Conservation (phyloP, 495 filamentous ascomycete genomes). For the Penicillium macrosclerotiorum region DNA sequence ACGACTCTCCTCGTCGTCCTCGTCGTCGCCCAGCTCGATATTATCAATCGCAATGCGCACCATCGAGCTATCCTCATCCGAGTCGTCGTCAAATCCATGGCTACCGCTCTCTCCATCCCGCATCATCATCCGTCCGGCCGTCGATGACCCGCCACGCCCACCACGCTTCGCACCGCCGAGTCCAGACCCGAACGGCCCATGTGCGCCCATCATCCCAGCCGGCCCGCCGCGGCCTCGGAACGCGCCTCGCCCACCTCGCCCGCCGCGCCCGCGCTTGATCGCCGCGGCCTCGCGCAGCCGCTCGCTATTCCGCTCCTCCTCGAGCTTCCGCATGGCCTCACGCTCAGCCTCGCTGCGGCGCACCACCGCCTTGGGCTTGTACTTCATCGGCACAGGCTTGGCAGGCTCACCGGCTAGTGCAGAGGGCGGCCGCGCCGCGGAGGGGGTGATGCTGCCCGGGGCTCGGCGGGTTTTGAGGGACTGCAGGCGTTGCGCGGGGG, state of each 20-base stretch:
- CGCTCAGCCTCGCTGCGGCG: conserved; percentile 55
- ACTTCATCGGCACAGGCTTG: conserved; percentile 48
- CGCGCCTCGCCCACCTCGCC: conserved; percentile 28
- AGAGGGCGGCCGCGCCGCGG: conserved; percentile 23
- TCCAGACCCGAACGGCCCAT: conserved; percentile 33
- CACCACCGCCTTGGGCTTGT: conserved; percentile 42
- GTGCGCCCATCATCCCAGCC: conserved; percentile 25
- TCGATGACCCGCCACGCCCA: conserved; percentile 27
- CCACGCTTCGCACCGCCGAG: conserved; percentile 24
- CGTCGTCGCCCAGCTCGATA: conserved; percentile 49
- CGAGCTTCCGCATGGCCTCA: conserved; percentile 46
- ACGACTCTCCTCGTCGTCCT: conserved; percentile 24
- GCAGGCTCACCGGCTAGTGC: conserved; percentile 23
- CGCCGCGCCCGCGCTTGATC: conserved; percentile 37
- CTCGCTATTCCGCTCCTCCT: conserved; percentile 45
- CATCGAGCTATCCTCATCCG: conserved; percentile 42
- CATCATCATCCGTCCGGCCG: conserved; percentile 17
- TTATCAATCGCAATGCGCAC: conserved; percentile 47
- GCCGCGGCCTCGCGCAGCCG: conserved; percentile 44
- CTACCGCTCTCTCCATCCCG: conserved; percentile 27
- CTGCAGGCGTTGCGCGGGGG: conserved; percentile 44
- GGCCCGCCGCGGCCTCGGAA: conserved; percentile 29
- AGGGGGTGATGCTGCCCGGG: conserved; percentile 38
- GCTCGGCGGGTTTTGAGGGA: conserved; percentile 41
- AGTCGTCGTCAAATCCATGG: conserved; percentile 23